Percentiles rank a stretch among this genome's conserved stretches.
These are phyloP conservation scores for Suhomyces xylopsoci DNA, from an alignment of 805 yeast species.

Conservation along the genomic window DNA sequence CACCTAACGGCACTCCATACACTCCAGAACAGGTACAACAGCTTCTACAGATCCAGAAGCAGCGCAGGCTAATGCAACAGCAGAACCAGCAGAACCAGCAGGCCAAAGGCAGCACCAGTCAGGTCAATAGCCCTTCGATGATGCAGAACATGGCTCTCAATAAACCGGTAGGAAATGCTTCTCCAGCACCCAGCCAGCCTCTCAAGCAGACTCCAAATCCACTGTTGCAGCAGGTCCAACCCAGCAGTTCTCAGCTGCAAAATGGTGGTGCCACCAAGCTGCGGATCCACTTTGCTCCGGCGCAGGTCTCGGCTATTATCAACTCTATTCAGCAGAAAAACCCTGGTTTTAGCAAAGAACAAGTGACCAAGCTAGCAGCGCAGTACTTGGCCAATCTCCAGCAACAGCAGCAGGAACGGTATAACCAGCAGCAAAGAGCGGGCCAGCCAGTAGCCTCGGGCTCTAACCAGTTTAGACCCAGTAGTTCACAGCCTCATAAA, in stretches of 20 bases:
- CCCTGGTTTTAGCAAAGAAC: conserved; percentile 60
- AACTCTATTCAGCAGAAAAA: conserved; percentile 63
- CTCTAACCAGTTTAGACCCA: conserved; percentile 1
- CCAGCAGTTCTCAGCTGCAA: background rate
- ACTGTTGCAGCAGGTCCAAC: background rate
- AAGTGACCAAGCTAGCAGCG: conserved; percentile 65
- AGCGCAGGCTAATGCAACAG: conserved; percentile 46
- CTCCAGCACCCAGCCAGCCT: background rate
- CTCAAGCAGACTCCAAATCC: conserved; percentile 1
- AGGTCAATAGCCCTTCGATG: conserved; percentile 2
- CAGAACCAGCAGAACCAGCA: conserved; percentile 29
- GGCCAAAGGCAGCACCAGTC: conserved; percentile 6
- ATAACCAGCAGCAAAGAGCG: conserved; percentile 11
- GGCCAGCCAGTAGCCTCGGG: conserved; percentile 12
- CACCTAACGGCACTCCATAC: conserved; percentile 56
- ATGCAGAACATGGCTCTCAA: conserved; percentile 1
- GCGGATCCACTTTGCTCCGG: conserved; percentile 49
- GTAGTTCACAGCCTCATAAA: conserved; percentile 9
- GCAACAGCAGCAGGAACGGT: conserved; percentile 45
- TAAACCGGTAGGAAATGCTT: background rate
- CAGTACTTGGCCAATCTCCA: conserved; percentile 58
- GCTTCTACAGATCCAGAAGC: conserved; percentile 50
- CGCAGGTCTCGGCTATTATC: conserved; percentile 64
- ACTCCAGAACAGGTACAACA: conserved; percentile 62
- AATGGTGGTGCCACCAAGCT: conserved; percentile 17